Evolutionary conservation across 2,329 filamentous ascomycete species (phyloP), one percentile per base, ranked within the genome.

Genomic region (Elsinoe perseae): DNA sequence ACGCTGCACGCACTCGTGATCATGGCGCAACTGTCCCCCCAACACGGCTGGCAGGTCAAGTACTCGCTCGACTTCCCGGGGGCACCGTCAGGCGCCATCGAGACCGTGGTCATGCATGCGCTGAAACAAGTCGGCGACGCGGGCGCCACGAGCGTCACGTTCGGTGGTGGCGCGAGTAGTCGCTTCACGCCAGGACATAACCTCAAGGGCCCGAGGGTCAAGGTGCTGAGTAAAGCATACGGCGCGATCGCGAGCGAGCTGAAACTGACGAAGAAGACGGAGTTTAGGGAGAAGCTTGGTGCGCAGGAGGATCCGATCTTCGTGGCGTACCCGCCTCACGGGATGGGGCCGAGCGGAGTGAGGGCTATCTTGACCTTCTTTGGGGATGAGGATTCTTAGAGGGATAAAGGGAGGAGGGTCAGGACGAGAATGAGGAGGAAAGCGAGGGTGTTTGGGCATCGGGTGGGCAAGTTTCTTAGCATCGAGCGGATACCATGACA

Each of bases 21-120:
- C 7, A 77, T 96, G 64, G 87, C 87, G 54, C 87, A 89, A 69
- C 81, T 96, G 25, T 82, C 86, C 2, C 88, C 89, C 1, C 77
- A 81, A 32, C 82, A 95, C 68, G 91, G 91, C 56, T 95, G 89
- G 83, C 91, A 96, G 75, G 85, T 95, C 68, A 96, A 96, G 75
- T 95, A 93, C 77, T 87, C 87, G n/a, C 82, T 96, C 56, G 89
- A 96, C 71, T 95, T 96, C 77, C 91, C 90, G 0, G 83, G 82
- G 23, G 82, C 90, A 0, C 87, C 91, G n/a, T 88, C 83, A 43
- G 91, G 91, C 46, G 85, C 87, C 30, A 95, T 95, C 61, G 91
- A 96, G 73, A 80, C 85, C 38, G 80, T 93, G 38, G 86, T 95
- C 64, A 82, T 86, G 34, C 80, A 85, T 66, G 82, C 86, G 0